phyloP scores from a whole-genome alignment of 805 yeast species.

The Geotrichum ghanense region DNA sequence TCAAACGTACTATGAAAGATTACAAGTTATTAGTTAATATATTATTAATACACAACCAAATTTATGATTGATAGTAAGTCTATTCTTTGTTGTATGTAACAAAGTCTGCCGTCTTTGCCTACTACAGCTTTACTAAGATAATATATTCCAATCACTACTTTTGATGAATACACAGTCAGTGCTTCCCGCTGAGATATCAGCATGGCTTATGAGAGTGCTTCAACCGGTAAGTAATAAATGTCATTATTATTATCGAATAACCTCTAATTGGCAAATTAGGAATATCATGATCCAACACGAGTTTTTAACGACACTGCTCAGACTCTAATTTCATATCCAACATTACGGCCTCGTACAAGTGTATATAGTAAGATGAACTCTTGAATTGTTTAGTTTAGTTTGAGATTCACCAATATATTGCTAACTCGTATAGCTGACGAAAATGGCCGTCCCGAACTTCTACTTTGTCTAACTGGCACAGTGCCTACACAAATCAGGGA shows the following conservation, averaged over 20 bases:
- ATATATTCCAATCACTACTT: too few relatives aligned
- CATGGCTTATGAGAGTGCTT: constrained; percentile 49
- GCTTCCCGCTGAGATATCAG: constrained; percentile 35
- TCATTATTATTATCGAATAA: neutral
- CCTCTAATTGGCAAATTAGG: constrained; percentile 19
- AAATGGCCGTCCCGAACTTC: constrained; percentile 46
- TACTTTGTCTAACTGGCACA: constrained; percentile 55
- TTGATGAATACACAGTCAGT: too few relatives aligned
- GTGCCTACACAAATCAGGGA: constrained; percentile 28
- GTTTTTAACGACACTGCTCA: constrained; percentile 53
- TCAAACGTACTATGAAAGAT: too few relatives aligned
- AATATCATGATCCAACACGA: constrained; percentile 46
- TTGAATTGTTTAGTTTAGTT: neutral
- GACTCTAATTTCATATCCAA: constrained; percentile 37
- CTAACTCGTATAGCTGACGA: constrained; percentile 27
- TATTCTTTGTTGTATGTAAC: too few relatives aligned
- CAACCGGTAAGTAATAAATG: constrained; percentile 30
- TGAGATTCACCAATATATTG: constrained; percentile 18
- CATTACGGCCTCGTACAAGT: constrained; percentile 60
- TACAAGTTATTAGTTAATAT: too few relatives aligned
- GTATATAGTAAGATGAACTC: constrained; percentile 29
- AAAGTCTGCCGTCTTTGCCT: too few relatives aligned
- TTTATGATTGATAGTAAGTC: too few relatives aligned
- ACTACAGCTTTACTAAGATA: too few relatives aligned
- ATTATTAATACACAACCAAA: too few relatives aligned